Evolutionary conservation across 2,329 filamentous ascomycete species (phyloP), one percentile per base, ranked within the genome.

Genomic region (Ceratocystis variospora): DNA sequence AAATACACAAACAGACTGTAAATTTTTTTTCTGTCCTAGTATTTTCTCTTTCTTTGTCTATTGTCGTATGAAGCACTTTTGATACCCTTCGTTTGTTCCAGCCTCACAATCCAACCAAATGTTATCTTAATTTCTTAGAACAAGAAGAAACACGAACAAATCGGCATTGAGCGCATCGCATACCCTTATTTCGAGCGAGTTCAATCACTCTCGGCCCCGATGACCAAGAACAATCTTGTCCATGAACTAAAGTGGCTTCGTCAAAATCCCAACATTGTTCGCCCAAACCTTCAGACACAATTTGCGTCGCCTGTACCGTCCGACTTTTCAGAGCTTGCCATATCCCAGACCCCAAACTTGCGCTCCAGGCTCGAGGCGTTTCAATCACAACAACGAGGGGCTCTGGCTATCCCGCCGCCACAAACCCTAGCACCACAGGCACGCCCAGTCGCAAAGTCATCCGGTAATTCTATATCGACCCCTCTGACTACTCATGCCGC

Each of bases 221-320:
- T 85, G 82, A 85, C 82, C 77, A 81, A 80, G 73, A 83, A 84
- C 75, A 85, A 85, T 72, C 78, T 85, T 68, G 73, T 75, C 71
- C 78, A 81, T 72, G 80, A 85, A 73, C 75, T 85, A 71, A 76
- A 79, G 71, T 85, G 82, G 82, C 76, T 85, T 71, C 72, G 83
- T 71, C 76, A 77, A 71, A 80, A 81, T 73, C 73, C 76, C 71
- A 72, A 75, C 66, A 72, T 75, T 71, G 74, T 74, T 70, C 75
- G 74, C 72, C 76, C 77, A 62, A 67, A 75, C 75, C 67, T 73
- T 72, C 68, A 75, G 74, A 69, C 73, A 75, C 66, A 73, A 74
- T 69, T 75, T 78, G 48, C 75, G 71, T 59, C 70, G 69, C 62
- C 69, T 68, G 67, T 72, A 71, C 69, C 71, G 69, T 64, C 70